Conservation (phyloP, 805 yeast genomes). For the Ogataea pini region DNA sequence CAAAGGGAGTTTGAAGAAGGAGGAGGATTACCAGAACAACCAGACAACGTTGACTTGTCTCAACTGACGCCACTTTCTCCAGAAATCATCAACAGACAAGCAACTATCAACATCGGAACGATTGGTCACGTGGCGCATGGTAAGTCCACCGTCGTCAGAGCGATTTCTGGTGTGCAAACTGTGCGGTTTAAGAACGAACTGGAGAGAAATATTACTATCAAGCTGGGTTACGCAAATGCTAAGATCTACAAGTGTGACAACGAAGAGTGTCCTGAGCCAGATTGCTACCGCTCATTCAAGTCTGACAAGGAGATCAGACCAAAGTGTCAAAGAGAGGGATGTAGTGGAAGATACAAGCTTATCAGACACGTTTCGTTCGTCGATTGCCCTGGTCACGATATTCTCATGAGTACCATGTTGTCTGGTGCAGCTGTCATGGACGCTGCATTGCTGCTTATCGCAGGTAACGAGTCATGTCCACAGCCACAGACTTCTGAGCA, state of each 20-base stretch:
- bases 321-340: slow-evolving; percentile 84
- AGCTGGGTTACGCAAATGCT: slow-evolving; percentile 98
- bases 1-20: slow-evolving; percentile 92
- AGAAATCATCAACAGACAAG: slow-evolving; percentile 97
- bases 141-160: slow-evolving; percentile 96
- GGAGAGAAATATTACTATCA: slow-evolving; percentile 98
- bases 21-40: slow-evolving; percentile 98
- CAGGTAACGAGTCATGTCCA: slow-evolving; percentile 99
- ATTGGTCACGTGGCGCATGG: slow-evolving; percentile 99
- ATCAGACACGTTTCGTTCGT: slow-evolving; percentile 97
- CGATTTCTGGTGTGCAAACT: slow-evolving; percentile 98
- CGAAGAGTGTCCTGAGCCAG: slow-evolving; percentile 87
- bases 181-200: slow-evolving; percentile 98
- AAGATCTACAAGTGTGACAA: slow-evolving; percentile 93
- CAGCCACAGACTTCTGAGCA: slow-evolving; percentile 99
- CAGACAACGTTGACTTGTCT: slow-evolving; percentile 81
- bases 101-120: slow-evolving; percentile 98
- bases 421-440: slow-evolving; percentile 99
- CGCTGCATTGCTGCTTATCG: slow-evolving; percentile 93
- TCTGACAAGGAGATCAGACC: slow-evolving; percentile 95
- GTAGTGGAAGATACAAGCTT: slow-evolving; percentile 84
- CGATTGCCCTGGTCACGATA: slow-evolving; percentile 99
- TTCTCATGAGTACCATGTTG: slow-evolving; percentile 99
- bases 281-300: slow-evolving; percentile 90
- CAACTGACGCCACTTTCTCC: slow-evolving; percentile 84